Base-by-base conservation (phyloP, 2,329 filamentous ascomycete species). In the Aschersonia sp. region DNA sequence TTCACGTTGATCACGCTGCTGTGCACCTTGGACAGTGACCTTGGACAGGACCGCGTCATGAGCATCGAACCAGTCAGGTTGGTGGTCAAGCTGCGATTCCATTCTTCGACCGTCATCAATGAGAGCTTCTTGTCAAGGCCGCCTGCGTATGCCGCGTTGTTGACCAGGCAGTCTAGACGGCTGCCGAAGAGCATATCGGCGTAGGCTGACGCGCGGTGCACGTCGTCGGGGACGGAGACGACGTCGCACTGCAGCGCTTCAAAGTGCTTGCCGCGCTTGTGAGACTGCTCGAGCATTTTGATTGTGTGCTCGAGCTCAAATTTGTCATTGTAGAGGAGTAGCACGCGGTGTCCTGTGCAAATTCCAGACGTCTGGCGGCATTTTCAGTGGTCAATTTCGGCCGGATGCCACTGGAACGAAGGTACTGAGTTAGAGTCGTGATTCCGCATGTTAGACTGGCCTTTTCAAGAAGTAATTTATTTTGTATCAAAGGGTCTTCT, bases 1-100 rank as follows among this genome's bases (percentile, higher is more conserved):
- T 70, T 71, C 35, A 76, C 65, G 53, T 74, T 67, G 48, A 75
- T 63, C 35, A 71, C 60, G 30, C 55, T 59, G 6, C 60, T 59
- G 30, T 52, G 31, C 31, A 54, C 49, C 31, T 45, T 50, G 9
- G 50, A 51, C 30, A 61, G 54, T 51, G 61, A 54, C 28, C 50
- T 50, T 44, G 60, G 52, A 43, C 59, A 60, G 6, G 56, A 58
- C 50, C 56, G 57, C 44, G 56, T 60, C 46, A 60, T 48, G n/a
- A 61, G 53, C 51, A 59, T 55, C 31, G 58, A 55, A 12, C 60
- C 67, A 3, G 65, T 67, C 9, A 69, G 55, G 49, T 69, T 67
- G 5, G 59, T 63, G 48, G 61, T 58, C 3, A 68, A 48, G 30
- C 60, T 58, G 5, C 55, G 53, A 28, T 61, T 60, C 65, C 66